Base-by-base conservation (phyloP, 345 rosid species). In the Gossypium ekmanianum region DNA sequence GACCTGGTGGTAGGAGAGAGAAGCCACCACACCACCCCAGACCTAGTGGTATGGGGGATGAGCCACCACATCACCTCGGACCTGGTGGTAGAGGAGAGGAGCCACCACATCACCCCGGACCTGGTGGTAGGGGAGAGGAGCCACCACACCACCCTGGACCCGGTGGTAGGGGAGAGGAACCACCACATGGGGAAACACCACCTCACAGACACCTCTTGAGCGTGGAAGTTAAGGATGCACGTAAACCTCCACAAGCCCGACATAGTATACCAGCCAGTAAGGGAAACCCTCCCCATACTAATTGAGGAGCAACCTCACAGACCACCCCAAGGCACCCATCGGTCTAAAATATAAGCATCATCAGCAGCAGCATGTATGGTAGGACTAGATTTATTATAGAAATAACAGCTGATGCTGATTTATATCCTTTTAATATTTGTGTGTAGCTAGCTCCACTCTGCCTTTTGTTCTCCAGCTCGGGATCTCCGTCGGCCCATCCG, bases 401-500 rank as follows among this genome's bases (percentile, higher is more conserved):
- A 51, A 70, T 52, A 70, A 71, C 48, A 52, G 74, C 62, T 34
- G 48, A 54, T 27, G 68, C 12, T 27, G 11, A 34, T 26, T 51
- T 66, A 44, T 13, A 44, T 13, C 55, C 2, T 47, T 51, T 27
- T 69, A 7, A 8, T 4, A 4, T 54, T 34, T 34, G 41, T 39
- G 26, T 64, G 7, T 64, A 9, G 47, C n/a, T 17, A 62, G 18
- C 92, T 93, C 99, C 26, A 95, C 97, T 47, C 82, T 91, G 68
- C 98, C 99, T 48, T 83, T 78, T 3, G 82, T 56, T 72, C 54
- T 83, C 99, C 99, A 95, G 78, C 91, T 85, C 0, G 99, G 97
- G 2, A 95, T 87, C 27, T 81, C 81, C 2, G 63, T 50, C 8
- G 86, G 80, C 7, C 91, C 93, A 0, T 87, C 94, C 0, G 81